Percentiles rank a stretch among this genome's conserved stretches.
Conservation (phyloP, 192 early-diverging fungal species). For the Nowakowskiella sp. region DNA sequence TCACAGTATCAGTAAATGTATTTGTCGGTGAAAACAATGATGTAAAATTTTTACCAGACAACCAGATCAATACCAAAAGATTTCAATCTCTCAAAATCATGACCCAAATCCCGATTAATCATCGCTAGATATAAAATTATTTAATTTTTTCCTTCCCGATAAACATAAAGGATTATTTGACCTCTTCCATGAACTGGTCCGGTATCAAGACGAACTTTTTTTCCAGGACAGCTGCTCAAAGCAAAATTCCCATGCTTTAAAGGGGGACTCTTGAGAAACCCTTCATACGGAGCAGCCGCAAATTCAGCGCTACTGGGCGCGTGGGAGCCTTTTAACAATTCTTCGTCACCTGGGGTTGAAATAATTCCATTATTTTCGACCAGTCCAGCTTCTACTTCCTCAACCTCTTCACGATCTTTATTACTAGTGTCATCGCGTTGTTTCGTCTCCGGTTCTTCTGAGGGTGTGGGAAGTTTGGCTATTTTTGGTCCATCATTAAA, state of each 20-base stretch:
- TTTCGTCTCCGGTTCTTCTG: neutral
- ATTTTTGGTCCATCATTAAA: too few species aligned
- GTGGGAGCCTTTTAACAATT: neutral
- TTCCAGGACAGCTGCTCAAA: slow-evolving; percentile 67
- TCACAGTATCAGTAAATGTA: slow-evolving; percentile 17
- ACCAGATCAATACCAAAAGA: slow-evolving; percentile 48
- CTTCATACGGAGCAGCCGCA: neutral
- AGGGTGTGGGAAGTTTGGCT: neutral
- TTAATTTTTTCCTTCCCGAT: too few species aligned
- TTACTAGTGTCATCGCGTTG: neutral
- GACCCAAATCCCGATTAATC: slow-evolving; percentile 60
- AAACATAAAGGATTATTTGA: neutral
- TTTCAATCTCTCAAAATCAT: slow-evolving; percentile 60
- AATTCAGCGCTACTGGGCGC: neutral
- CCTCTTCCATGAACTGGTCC: slow-evolving; percentile 60
- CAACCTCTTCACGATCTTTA: neutral
- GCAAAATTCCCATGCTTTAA: slow-evolving; percentile 52
- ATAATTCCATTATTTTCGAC: neutral
- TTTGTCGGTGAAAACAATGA: slow-evolving; percentile 3
- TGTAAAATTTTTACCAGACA: slow-evolving; percentile 46
- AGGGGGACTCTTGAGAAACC: neutral
- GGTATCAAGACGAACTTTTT: slow-evolving; percentile 60
- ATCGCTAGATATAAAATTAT: too few species aligned
- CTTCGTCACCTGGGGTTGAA: neutral
- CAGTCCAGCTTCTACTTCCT: neutral